Conservation (phyloP, 768 basidiomycete species). For the Hypsizygus marmoreus region DNA sequence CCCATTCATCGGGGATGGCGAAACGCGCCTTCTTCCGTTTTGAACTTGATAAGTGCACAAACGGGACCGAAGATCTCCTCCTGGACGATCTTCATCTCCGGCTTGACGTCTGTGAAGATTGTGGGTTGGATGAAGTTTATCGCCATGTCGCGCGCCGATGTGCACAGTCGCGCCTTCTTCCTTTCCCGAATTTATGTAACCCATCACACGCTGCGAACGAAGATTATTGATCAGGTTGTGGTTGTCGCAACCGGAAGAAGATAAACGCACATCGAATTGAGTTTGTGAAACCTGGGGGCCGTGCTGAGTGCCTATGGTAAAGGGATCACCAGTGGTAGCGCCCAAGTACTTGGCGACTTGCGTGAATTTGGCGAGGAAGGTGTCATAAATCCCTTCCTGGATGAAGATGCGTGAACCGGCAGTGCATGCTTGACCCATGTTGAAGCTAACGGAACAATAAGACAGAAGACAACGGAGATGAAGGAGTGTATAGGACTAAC, state of each 20-base stretch:
- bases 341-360: constrained; percentile 48
- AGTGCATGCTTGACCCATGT: constrained; percentile 66
- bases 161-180: constrained; percentile 63
- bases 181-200: constrained; percentile 71
- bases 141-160: constrained; percentile 53
- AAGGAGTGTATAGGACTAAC: constrained; percentile 33
- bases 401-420: constrained; percentile 85
- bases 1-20: constrained; percentile 22
- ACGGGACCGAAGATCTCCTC: constrained; percentile 83
- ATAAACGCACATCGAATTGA: constrained; percentile 60
- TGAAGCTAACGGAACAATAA: constrained; percentile 9
- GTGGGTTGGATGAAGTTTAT: constrained; percentile 68
- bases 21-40: constrained; percentile 41
- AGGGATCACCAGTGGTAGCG: constrained; percentile 62
- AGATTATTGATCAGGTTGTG: neutral
- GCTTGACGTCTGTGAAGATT: constrained; percentile 61
- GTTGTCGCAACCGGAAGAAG: neutral
- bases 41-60: constrained; percentile 70
- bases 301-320: constrained; percentile 52
- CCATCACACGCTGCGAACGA: constrained; percentile 56
- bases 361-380: constrained; percentile 64
- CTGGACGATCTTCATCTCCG: constrained; percentile 65
- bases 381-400: constrained; percentile 76
- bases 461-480: neutral
- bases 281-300: constrained; percentile 72